Evolutionary conservation across 2,329 filamentous ascomycete genomes (phyloP).

Genomic region (Xylaria arbuscula): DNA sequence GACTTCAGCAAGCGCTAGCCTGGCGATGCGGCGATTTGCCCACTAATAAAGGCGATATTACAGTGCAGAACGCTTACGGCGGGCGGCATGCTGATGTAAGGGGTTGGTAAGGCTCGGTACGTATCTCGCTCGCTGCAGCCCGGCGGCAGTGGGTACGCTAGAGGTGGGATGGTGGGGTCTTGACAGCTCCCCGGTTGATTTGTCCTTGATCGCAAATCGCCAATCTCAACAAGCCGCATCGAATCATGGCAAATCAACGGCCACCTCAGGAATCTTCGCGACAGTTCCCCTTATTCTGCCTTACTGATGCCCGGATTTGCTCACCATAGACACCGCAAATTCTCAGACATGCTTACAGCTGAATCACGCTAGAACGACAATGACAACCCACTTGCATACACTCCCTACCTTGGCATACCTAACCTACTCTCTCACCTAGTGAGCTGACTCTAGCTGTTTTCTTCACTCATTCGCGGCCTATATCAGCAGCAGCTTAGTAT

Average conservation of each 20-base stretch:
- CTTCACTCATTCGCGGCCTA: too few relatives aligned
- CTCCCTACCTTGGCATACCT: not conserved
- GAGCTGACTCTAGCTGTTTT: constrained; percentile 1
- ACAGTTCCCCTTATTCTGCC: constrained; percentile 7
- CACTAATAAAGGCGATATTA: constrained; percentile 39
- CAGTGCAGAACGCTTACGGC: not conserved
- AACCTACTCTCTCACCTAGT: not conserved
- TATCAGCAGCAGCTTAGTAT: too few relatives aligned
- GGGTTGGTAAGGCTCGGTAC: constrained; percentile 44
- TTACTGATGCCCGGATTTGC: not conserved
- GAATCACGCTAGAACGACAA: constrained; percentile 12
- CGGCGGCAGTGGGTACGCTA: constrained; percentile 16
- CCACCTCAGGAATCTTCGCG: constrained; percentile 23
- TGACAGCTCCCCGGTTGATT: constrained; percentile 34
- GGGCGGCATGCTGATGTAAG: constrained; percentile 44
- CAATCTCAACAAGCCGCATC: constrained; percentile 9
- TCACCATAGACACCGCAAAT: constrained; percentile 9
- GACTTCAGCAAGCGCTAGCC: constrained; percentile 28
- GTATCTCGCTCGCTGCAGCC: constrained; percentile 21
- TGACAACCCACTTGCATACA: constrained; percentile 15
- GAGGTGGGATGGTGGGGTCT: constrained; percentile 39
- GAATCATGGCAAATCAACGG: constrained; percentile 21
- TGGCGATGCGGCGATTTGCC: constrained; percentile 24
- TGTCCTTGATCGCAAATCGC: constrained; percentile 42
- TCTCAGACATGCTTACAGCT: constrained; percentile 21